Evolutionary conservation across 257 asterid genomes (phyloP), one percentile per base, ranked within the genome.

Genomic region (Ajuga chamaepitys): DNA sequence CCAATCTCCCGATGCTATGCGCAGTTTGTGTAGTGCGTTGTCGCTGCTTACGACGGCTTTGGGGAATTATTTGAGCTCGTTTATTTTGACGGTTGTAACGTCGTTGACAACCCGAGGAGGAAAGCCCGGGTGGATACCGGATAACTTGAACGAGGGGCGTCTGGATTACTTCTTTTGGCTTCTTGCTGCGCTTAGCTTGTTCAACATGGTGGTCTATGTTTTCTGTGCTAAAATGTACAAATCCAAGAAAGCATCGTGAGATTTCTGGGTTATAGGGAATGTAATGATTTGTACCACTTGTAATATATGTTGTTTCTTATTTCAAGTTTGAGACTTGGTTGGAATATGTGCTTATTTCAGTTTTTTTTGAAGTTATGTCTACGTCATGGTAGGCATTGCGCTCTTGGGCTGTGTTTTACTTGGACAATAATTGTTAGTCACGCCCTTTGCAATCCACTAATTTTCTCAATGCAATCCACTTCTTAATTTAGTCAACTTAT

Each of bases 1-100:
- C 58, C 95, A 92, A 66, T 92, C 98, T 0, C 97, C 97, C 0
- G 98, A 92, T 20, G 98, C 98, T 14, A 92, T 89, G 98, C 90
- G 98, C 61, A 92, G 96, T 52, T 77, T 89, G 79, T 92, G 97
- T 73, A 81, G 88, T 4, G 98, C 97, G 1, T 52, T 92, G 56
- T 64, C 96, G 0, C 84, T 92, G 37, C 80, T 89, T 48, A 85
- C 95, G 0, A 83, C 78, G 11, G 66, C 91, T 1, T 71, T 92
- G 70, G 97, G 97, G 0, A 89, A 85, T 69, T 92, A 89, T 74
- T 50, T 85, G 79, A 89, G 96, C 83, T 75, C 97, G 8, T 81
- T 89, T 26, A 85, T 92, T 26, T 71, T 92, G 72, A 92, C 91
- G 0, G 77, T 92, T 0, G 95, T 89, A 45, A 84, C 95, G 12